phyloP scores from a whole-genome alignment of 176 grass and related monocot genomes.

The Paspalum vaginatum region DNA sequence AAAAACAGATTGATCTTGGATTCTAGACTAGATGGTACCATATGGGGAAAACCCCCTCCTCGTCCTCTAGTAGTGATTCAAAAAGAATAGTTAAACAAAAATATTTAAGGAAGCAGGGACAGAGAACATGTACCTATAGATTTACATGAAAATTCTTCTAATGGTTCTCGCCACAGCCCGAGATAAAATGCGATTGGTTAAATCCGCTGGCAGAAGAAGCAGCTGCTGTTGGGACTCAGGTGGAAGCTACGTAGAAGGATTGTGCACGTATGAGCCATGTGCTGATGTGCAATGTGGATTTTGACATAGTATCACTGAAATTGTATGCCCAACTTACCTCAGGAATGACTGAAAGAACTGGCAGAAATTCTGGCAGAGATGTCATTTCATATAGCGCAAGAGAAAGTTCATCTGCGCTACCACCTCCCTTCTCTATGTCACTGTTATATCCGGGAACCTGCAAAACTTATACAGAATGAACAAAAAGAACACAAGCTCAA shows the following conservation, averaged over 20 bases:
- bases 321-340: slow-evolving; percentile 58
- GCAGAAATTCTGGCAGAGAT: slow-evolving; percentile 61
- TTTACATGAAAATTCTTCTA: slow-evolving; percentile 67
- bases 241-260: slow-evolving; percentile 60
- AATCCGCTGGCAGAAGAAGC: slow-evolving; percentile 73
- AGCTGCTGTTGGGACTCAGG: slow-evolving; percentile 76
- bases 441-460: slow-evolving; percentile 55
- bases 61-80: not conserved
- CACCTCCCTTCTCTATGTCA: slow-evolving; percentile 46
- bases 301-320: slow-evolving; percentile 4
- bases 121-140: slow-evolving; percentile 16
- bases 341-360: slow-evolving; percentile 70
- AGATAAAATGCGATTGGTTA: slow-evolving; percentile 72
- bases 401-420: slow-evolving; percentile 58
- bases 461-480: slow-evolving; percentile 37
- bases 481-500: slow-evolving; percentile 3
- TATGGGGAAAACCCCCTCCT: not conserved
- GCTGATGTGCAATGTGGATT: not conserved
- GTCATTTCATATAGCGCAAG: slow-evolving; percentile 76
- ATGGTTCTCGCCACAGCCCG: slow-evolving; percentile 83
- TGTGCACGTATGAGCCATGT: slow-evolving; percentile 30
- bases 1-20: not conserved
- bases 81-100: not conserved
- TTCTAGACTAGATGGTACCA: slow-evolving; percentile 23
- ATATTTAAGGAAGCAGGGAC: not conserved